These are phyloP conservation scores for Prunella vulgaris DNA, from an alignment of 257 asterid genomes.

Conservation along the genomic window DNA sequence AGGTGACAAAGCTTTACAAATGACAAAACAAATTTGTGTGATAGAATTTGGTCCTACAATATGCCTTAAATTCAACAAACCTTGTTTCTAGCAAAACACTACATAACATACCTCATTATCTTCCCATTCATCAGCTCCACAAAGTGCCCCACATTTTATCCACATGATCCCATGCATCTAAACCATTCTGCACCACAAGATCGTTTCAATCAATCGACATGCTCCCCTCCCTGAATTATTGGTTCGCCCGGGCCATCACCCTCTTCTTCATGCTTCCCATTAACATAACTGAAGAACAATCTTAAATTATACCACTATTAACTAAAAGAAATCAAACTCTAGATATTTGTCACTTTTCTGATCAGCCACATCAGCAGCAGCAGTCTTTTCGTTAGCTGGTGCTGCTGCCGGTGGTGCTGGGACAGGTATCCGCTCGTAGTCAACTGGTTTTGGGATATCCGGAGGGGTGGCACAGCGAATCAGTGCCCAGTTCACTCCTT, in stretches of 20 bases:
- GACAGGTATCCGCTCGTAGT: slow-evolving; percentile 34
- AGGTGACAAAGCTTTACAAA: slow-evolving; percentile 14
- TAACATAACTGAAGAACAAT: not conserved
- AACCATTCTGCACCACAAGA: not conserved
- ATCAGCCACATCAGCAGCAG: slow-evolving; percentile 18
- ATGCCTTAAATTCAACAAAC: slow-evolving; percentile 18
- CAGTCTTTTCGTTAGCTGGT: slow-evolving; percentile 22
- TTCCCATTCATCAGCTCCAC: not conserved
- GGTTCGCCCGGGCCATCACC: not conserved
- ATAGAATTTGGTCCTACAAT: slow-evolving; percentile 22
- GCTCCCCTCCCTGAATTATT: not conserved
- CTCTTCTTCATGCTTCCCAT: slow-evolving; percentile 5
- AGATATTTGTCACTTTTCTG: slow-evolving; percentile 42
- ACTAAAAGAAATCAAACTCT: slow-evolving; percentile 56
- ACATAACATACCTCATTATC: slow-evolving; percentile 4
- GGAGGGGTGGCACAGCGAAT: slow-evolving; percentile 68
- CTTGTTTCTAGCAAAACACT: slow-evolving; percentile 7
- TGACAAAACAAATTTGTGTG: not conserved
- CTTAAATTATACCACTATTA: not conserved
- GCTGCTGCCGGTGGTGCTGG: slow-evolving; percentile 19
- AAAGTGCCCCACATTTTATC: slow-evolving; percentile 13
- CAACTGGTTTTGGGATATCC: slow-evolving; percentile 45
- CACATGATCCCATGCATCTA: slow-evolving; percentile 1
- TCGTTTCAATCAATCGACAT: not conserved
- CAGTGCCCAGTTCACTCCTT: slow-evolving; percentile 65